Evolutionary conservation across 495 filamentous ascomycete genomes (phyloP).

Genomic region (Pyrenula massariospora): DNA sequence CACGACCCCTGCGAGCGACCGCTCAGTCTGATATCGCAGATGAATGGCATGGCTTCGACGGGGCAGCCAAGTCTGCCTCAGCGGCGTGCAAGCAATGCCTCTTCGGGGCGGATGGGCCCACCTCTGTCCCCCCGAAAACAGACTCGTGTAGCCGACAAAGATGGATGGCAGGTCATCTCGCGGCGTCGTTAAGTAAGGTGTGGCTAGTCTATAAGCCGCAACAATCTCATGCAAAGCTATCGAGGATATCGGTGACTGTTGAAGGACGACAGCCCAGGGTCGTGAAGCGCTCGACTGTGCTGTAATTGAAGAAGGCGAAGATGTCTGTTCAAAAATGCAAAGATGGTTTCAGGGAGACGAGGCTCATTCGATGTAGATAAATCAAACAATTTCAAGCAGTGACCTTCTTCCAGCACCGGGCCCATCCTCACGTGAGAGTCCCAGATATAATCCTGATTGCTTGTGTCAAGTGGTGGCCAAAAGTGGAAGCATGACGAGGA

Average conservation of each 20-base stretch:
- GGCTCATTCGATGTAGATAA: not conserved
- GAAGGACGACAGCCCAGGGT: too few relatives aligned
- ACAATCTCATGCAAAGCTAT: too few relatives aligned
- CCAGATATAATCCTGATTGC: too few relatives aligned
- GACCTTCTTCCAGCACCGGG: too few relatives aligned
- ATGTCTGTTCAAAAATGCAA: not conserved
- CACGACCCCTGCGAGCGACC: constrained; percentile 26
- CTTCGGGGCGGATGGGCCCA: not conserved
- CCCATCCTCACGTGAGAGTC: too few relatives aligned
- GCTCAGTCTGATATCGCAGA: constrained; percentile 9
- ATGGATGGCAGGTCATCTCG: not conserved
- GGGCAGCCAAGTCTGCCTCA: not conserved
- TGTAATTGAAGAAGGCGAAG: too few relatives aligned
- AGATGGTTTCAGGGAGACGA: not conserved
- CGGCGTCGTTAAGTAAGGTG: too few relatives aligned
- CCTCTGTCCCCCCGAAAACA: not conserved
- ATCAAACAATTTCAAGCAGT: too few relatives aligned
- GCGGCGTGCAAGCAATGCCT: not conserved
- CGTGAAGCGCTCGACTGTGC: too few relatives aligned
- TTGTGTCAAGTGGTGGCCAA: too few relatives aligned
- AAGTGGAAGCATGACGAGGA: not conserved
- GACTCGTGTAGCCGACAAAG: not conserved
- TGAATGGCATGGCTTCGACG: not conserved
- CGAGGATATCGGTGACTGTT: too few relatives aligned
- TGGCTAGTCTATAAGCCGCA: too few relatives aligned